A percentile compares a stretch with the other conserved stretches of the same genome.
Conservation (phyloP, 2,329 filamentous ascomycete species). For the Ophiocordyceps robertsii region DNA sequence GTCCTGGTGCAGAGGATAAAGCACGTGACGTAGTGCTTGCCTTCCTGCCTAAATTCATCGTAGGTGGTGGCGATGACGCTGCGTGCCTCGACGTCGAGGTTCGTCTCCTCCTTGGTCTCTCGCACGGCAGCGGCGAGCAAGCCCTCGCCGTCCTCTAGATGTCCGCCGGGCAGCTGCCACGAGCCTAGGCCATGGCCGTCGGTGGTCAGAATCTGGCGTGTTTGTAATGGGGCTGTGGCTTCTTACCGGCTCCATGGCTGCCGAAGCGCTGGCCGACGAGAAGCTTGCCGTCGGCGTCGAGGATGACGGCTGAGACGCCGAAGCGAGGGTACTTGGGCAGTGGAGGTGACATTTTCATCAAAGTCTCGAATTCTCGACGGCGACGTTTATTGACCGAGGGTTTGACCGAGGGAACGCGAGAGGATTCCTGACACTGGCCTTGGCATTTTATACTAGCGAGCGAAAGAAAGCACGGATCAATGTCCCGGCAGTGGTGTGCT, state of each 20-base stretch:
- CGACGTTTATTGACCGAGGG: no score
- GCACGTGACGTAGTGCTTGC: conserved; percentile 63
- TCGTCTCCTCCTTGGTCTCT: conserved; percentile 61
- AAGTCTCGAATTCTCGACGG: no score
- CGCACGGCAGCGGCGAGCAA: conserved; percentile 49
- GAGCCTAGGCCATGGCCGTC: conserved; percentile 31
- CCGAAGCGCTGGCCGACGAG: conserved; percentile 33
- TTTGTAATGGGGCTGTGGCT: not conserved
- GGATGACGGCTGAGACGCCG: conserved; percentile 34
- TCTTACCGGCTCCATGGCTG: conserved; percentile 33
- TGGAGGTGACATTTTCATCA: not conserved
- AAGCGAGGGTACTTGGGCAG: conserved; percentile 21
- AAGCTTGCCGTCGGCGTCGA: conserved; percentile 26
- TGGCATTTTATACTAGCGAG: no score
- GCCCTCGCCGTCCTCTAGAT: conserved; percentile 57
- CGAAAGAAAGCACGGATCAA: no score
- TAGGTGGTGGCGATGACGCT: conserved; percentile 51
- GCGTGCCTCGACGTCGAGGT: conserved; percentile 37
- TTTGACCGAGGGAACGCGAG: no score
- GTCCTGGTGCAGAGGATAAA: conserved; percentile 45
- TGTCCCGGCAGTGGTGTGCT: no score
- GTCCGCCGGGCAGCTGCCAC: conserved; percentile 59
- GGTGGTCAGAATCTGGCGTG: not conserved
- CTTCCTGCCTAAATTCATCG: conserved; percentile 43
- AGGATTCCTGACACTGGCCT: no score